Conservation (phyloP, 129 eudicot species). For the Kitagawia praeruptora region DNA sequence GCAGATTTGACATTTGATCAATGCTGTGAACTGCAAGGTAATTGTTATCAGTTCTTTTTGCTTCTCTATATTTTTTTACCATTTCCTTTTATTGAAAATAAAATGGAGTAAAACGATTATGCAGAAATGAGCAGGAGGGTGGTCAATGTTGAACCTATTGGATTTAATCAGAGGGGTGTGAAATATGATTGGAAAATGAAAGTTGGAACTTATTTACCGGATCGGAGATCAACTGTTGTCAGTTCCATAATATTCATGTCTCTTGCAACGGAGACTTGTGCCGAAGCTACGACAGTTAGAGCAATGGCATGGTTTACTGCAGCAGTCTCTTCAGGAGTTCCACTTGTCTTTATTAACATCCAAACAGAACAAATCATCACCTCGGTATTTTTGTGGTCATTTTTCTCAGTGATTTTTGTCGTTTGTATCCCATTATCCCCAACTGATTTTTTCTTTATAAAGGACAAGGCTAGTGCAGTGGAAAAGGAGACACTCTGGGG, state of each 20-base stretch:
- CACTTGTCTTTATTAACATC: conserved; percentile 49
- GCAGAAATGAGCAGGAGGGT: conserved; percentile 52
- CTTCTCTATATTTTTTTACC: neutral
- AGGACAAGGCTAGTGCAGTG: conserved; percentile 20
- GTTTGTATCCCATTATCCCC: neutral
- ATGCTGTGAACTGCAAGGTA: conserved; percentile 54
- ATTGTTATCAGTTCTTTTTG: neutral
- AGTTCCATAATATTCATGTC: conserved; percentile 50
- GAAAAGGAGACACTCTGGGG: conserved; percentile 25
- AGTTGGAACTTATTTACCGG: conserved; percentile 42
- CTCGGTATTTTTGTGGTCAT: conserved; percentile 21
- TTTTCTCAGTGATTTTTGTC: neutral
- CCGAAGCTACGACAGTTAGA: conserved; percentile 30
- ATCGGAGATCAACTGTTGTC: conserved; percentile 35
- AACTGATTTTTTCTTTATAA: neutral
- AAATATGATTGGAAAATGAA: conserved; percentile 49
- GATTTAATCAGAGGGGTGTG: conserved; percentile 34
- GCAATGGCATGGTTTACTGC: conserved; percentile 67
- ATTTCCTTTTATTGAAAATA: neutral
- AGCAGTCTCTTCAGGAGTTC: conserved; percentile 53
- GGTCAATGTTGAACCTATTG: conserved; percentile 29
- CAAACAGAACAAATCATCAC: conserved; percentile 47
- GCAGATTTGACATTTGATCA: conserved; percentile 44
- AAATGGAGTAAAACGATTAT: neutral
- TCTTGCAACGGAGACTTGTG: conserved; percentile 26